A percentile compares a stretch with the other conserved stretches of the same genome.
Evolutionary conservation across 257 asterid genomes (phyloP).

Genomic region (Catharanthus roseus): DNA sequence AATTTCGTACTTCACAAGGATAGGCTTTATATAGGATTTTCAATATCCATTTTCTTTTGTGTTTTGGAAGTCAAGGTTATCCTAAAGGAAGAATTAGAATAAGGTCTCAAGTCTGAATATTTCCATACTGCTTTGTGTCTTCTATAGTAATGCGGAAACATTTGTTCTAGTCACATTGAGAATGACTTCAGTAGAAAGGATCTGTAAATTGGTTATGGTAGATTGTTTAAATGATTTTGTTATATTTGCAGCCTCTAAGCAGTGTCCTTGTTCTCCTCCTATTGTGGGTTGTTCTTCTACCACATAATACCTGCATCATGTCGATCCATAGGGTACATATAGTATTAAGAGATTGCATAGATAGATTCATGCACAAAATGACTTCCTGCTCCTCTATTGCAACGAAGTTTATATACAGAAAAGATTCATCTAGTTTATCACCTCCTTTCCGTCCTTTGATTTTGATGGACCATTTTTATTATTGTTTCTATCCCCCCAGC

Average conservation of each 20-base stretch:
- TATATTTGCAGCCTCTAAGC: neutral
- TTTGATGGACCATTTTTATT: neutral
- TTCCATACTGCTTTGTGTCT: too few species aligned
- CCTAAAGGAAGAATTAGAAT: too few species aligned
- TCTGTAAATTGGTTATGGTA: too few species aligned
- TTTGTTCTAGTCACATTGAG: neutral
- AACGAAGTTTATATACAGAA: neutral
- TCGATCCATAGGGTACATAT: neutral
- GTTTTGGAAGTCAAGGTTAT: neutral
- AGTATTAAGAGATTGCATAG: neutral
- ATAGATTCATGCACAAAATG: neutral
- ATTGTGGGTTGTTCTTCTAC: neutral
- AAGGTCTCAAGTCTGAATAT: too few species aligned
- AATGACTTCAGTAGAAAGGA: neutral
- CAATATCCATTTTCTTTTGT: neutral
- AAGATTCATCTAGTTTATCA: neutral
- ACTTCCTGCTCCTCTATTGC: neutral
- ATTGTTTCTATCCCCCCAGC: neutral
- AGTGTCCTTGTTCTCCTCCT: neutral
- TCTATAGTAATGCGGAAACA: neutral
- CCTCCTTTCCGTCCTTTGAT: neutral
- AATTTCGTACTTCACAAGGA: neutral
- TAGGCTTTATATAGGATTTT: neutral
- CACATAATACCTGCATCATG: neutral
- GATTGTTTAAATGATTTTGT: too few species aligned